Conservation (phyloP, 164 flowering plant genomes). For the Litsea cubeba region DNA sequence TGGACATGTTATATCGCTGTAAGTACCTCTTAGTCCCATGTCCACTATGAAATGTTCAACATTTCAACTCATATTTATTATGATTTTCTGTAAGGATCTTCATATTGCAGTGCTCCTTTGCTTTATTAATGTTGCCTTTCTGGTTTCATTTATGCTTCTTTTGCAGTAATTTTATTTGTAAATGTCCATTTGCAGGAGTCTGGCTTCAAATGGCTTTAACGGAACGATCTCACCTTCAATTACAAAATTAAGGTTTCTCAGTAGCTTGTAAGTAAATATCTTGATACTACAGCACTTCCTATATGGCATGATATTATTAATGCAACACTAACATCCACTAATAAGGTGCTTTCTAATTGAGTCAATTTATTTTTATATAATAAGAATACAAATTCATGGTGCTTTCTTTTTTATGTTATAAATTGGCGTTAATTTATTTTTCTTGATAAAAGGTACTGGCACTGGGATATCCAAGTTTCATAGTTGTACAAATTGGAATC, state of each 20-base stretch:
- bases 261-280: constrained; percentile 56
- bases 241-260: constrained; percentile 55
- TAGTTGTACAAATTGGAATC: too few species aligned
- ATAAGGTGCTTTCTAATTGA: neutral
- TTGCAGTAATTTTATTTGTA: constrained; percentile 16
- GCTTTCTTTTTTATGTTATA: neutral
- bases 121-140: constrained; percentile 4
- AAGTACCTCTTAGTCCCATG: constrained; percentile 29
- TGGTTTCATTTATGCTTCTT: constrained; percentile 10
- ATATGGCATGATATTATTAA: neutral
- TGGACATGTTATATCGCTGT: constrained; percentile 69
- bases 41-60: neutral
- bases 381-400: neutral
- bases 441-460: neutral
- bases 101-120: neutral
- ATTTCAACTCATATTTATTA: constrained; percentile 1
- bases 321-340: neutral
- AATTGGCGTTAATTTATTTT: neutral
- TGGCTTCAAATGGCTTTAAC: constrained; percentile 69
- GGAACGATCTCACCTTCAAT: constrained; percentile 78
- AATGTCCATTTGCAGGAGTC: constrained; percentile 51
- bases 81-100: neutral
- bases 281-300: neutral
- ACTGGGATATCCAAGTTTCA: too few species aligned
- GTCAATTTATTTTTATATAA: neutral